Evolutionary conservation across 495 filamentous ascomycete genomes (phyloP), one percentile per base, ranked within the genome.

Genomic region (Aspergillus sclerotiicarbonarius): DNA sequence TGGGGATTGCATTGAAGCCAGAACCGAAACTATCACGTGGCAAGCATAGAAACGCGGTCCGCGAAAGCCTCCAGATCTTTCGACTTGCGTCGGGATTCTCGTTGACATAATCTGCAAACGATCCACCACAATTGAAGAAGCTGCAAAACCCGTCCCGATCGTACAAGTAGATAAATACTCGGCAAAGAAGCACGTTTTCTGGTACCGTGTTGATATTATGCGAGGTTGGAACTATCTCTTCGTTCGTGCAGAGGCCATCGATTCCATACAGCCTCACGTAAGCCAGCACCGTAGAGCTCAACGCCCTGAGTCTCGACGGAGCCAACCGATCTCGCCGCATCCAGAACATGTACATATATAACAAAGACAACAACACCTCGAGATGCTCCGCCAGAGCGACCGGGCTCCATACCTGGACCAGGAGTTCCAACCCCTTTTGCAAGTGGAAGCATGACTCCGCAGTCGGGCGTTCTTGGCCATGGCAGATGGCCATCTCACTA

Each of bases 341-440:
- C 60, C 55, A 56, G 18, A 62, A 62, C 55, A 62, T 58, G 29
- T 51, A 62, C 30, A 58, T 54, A 31, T 62, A 62, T 12, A 62
- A 32, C 19, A 55, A 62, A 3, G 60, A 62, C 4, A 62, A 54
- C 51, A 62, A 25, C 35, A 52, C 51, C 20, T 49, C 33, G n/a
- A 58, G 5, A 48, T 62, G 60, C 19, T 62, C 51, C 1, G 45
- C 12, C 20, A 56, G 29, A 3, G 51, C 30, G 16, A 45, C 29
- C 4, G 45, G 50, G 18, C 54, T 55, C 13, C 41, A 35, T 9
- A 39, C 37, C 20, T 55, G 45, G 19, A 51, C 15, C 9, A 58
- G 48, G 31, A 62, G 19, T 9, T 62, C 20, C 3, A 52, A 41
- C 6, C 56, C 60, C n/a, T 33, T 55, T 4, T 53, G 15, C n/a